These are phyloP conservation scores for Fistulinella cinereoalba DNA, from an alignment of 1,284 basidiomycete species.

Conservation along the genomic window DNA sequence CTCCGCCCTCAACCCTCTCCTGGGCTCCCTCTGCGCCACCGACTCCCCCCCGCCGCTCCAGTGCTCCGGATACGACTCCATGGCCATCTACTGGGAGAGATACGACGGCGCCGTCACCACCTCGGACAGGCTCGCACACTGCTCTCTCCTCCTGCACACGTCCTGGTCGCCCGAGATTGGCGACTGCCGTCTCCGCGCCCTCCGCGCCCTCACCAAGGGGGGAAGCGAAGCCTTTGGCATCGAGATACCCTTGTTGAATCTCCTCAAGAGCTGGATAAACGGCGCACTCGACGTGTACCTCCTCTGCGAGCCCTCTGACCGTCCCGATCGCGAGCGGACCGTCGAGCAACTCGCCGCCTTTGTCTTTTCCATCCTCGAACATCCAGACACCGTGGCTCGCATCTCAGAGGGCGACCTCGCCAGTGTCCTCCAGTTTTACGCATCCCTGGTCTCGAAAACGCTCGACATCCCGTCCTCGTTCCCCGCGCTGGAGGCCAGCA, in stretches of 20 bases:
- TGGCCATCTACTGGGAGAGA: conserved; percentile 64
- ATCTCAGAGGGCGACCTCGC: conserved; percentile 55
- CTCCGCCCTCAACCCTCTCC: conserved; percentile 50
- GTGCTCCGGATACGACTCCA: conserved; percentile 65
- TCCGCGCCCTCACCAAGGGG: conserved; percentile 55
- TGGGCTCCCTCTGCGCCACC: conserved; percentile 53
- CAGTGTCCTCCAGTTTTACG: conserved; percentile 56
- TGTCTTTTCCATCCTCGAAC: conserved; percentile 48
- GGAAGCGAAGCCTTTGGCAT: conserved; percentile 63
- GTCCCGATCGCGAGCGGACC: conserved; percentile 57
- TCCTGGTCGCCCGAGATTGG: conserved; percentile 64
- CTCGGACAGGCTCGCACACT: conserved; percentile 57
- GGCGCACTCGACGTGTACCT: conserved; percentile 57
- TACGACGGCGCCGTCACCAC: conserved; percentile 46
- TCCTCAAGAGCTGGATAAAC: conserved; percentile 62
- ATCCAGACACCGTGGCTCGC: conserved; percentile 52
- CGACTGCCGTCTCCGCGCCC: conserved; percentile 65
- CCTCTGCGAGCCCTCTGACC: conserved; percentile 40
- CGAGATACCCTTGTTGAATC: conserved; percentile 51
- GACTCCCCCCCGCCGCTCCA: conserved; percentile 55
- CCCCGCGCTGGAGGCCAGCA: conserved; percentile 26
- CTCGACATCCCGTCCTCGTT: conserved; percentile 38
- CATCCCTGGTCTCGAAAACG: conserved; percentile 51
- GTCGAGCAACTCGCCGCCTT: conserved; percentile 57
- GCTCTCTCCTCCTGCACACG: conserved; percentile 55